Percentiles rank a stretch among this genome's conserved stretches.
These are phyloP conservation scores for Talaromyces verruculosus DNA, from an alignment of 2,329 filamentous ascomycete genomes.

Conservation along the genomic window DNA sequence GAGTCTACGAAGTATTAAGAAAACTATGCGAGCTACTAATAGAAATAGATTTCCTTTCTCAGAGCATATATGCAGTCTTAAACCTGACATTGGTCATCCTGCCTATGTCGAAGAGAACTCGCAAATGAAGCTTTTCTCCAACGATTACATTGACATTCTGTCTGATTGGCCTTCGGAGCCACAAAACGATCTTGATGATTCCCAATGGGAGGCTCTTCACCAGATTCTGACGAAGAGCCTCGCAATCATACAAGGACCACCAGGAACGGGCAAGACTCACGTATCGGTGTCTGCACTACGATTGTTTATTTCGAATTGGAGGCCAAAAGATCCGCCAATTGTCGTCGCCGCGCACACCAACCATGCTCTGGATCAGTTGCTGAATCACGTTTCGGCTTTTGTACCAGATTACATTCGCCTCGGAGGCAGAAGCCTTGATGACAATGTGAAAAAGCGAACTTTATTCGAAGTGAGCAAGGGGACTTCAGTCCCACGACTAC, in stretches of 20 bases:
- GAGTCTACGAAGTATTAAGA: conserved; percentile 20
- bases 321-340: conserved; percentile 62
- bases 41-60: conserved; percentile 45
- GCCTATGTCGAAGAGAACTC: conserved; percentile 54
- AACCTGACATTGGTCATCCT: conserved; percentile 49
- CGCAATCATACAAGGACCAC: conserved; percentile 80
- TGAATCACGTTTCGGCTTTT: conserved; percentile 63
- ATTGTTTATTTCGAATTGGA: conserved; percentile 62
- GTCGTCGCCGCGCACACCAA: conserved; percentile 86
- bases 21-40: conserved; percentile 18
- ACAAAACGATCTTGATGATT: conserved; percentile 60
- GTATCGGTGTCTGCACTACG: conserved; percentile 72
- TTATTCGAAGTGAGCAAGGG: conserved; percentile 61
- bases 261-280: conserved; percentile 77
- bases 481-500: conserved; percentile 32
- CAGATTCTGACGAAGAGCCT: conserved; percentile 70
- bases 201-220: conserved; percentile 67
- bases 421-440: conserved; percentile 68
- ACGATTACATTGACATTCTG: conserved; percentile 55
- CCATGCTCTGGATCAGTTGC: conserved; percentile 81
- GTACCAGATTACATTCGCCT: conserved; percentile 64
- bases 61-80: conserved; percentile 44
- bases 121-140: conserved; percentile 50
- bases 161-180: conserved; percentile 52
- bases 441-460: conserved; percentile 64